These are phyloP conservation scores for Fistulina hepatica DNA, from an alignment of 1,284 basidiomycete species.

Conservation along the genomic window DNA sequence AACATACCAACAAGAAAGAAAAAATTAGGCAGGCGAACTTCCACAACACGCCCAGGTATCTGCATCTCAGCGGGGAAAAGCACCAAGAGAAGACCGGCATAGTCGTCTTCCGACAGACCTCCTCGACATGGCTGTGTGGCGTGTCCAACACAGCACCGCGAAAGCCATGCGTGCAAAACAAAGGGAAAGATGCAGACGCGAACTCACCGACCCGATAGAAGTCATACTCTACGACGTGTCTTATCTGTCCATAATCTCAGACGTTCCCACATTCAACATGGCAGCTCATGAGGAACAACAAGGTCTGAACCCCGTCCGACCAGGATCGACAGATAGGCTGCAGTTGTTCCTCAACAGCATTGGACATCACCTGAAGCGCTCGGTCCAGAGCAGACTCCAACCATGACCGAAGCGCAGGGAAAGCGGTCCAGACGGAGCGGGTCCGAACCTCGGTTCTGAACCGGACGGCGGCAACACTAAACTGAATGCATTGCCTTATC, in stretches of 20 bases:
- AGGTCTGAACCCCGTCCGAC: constrained; percentile 23
- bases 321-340: background rate
- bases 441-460: constrained; percentile 34
- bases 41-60: constrained; percentile 32
- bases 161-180: constrained; percentile 44
- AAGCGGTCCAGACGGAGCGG: constrained; percentile 65
- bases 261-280: constrained; percentile 49
- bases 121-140: constrained; percentile 42
- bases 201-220: constrained; percentile 48
- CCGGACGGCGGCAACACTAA: constrained; percentile 53
- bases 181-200: constrained; percentile 67
- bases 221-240: background rate
- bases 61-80: constrained; percentile 16
- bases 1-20: too few species aligned
- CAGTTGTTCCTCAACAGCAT: constrained; percentile 19
- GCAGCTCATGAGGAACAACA: constrained; percentile 76
- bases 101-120: constrained; percentile 42
- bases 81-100: constrained; percentile 18
- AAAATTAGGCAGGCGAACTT: constrained; percentile 37
- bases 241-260: constrained; percentile 21
- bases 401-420: constrained; percentile 45
- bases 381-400: constrained; percentile 45
- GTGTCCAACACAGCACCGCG: constrained; percentile 56
- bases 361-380: constrained; percentile 50
- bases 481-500: constrained; percentile 47